A percentile compares a stretch with the other conserved stretches of the same genome.
These are phyloP conservation scores for Auriscalpium vulgare DNA, from an alignment of 768 basidiomycete species.

Conservation along the genomic window DNA sequence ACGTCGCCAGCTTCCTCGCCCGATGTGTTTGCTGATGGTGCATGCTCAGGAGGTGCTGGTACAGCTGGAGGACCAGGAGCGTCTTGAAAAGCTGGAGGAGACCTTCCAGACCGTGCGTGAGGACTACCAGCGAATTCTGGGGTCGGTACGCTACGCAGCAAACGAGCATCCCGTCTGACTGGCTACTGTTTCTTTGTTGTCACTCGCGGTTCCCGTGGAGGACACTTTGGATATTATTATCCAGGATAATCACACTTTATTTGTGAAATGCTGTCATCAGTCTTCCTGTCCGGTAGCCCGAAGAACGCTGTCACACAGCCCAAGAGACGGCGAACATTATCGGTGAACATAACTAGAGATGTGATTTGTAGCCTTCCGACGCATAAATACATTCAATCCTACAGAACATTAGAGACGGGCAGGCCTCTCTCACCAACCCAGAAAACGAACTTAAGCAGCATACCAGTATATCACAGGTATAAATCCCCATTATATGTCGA, in stretches of 20 bases:
- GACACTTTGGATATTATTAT: too few species aligned
- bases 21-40: background rate
- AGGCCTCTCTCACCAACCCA: too few species aligned
- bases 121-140: constrained; percentile 69
- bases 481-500: too few species aligned
- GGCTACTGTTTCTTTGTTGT: background rate
- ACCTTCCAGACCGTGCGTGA: constrained; percentile 83
- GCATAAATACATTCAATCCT: too few species aligned
- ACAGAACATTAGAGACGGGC: too few species aligned
- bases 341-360: too few species aligned
- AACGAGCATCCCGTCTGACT: background rate
- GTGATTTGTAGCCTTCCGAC: too few species aligned
- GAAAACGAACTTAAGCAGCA: too few species aligned
- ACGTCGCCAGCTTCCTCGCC: constrained; percentile 23
- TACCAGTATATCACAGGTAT: too few species aligned
- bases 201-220: background rate
- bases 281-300: too few species aligned
- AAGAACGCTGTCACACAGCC: too few species aligned
- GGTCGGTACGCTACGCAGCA: background rate
- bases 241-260: background rate
- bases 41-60: constrained; percentile 70
- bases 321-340: too few species aligned
- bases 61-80: constrained; percentile 81
- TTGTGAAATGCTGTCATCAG: background rate
- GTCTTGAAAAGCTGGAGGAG: constrained; percentile 84